Base-by-base conservation (phyloP, 495 filamentous ascomycete species). In the Penicillium waksmanii region DNA sequence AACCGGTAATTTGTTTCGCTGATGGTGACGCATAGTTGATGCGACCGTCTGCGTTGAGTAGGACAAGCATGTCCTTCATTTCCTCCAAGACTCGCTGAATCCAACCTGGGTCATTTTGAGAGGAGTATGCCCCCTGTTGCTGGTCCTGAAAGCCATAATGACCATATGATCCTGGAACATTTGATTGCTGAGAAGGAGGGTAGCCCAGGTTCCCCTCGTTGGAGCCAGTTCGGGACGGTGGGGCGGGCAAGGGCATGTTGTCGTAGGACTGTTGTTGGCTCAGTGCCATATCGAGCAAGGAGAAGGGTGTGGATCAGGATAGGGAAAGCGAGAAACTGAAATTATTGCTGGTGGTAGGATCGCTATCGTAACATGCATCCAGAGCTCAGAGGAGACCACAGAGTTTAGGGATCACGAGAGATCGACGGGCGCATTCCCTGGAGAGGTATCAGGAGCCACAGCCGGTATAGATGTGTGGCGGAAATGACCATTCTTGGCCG, bases 61-160 rank as follows among this genome's bases (percentile, higher is more conserved):
- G 90, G 59, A 97, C 87, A 27, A 96, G 73, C 62, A 97, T 85
- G 70, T 97, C 95, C 63, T 89, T 88, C 64, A 98, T 80, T 76
- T 97, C 95, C 66, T 93, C 89, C 17, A 98, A 78, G 3, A 97
- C 88, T 42, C 90, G 87, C 65, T 93, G 89, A 5, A 91, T 87
- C 95, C 95, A 98, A 64, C 93, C 94, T 52, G 87, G 84, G 55
- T 92, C 80, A 73, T 92, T 93, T 36, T 90, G 93, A 61, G 90
- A 90, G 65, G 93, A 88, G 71, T 86, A 92, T 43, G 79, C 84
- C 48, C 77, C 77, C 36, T 75, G 75, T 44, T 76, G 66, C 35
- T 72, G 65, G 44, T 74, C 73, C 53, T 83, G 82, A 55, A 78
- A 68, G 25, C 77, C 80, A 72, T 82, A 85, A 46, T 81, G 21